A percentile compares a stretch with the other conserved stretches of the same genome.
Conservation (phyloP, 2,329 filamentous ascomycete species). For the Verticillium zaregamsianum region DNA sequence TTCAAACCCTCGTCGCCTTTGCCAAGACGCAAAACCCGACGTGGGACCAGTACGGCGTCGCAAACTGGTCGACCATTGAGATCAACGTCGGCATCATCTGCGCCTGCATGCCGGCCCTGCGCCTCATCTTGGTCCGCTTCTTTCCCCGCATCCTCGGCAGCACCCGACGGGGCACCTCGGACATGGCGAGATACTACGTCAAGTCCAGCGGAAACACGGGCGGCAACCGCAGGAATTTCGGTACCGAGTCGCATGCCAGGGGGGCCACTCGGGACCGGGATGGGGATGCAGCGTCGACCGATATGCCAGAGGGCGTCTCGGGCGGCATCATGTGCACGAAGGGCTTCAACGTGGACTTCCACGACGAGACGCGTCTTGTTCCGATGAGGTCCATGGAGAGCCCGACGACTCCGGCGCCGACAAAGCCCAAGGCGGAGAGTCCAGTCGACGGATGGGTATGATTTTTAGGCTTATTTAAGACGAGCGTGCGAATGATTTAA, state of each 20-base stretch:
- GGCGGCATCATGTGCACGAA: conserved; percentile 33
- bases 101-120: conserved; percentile 31
- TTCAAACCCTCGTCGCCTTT: conserved; percentile 26
- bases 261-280: conserved; percentile 12
- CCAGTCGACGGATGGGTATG: background rate
- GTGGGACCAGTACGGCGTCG: conserved; percentile 27
- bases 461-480: background rate
- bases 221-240: background rate
- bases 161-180: conserved; percentile 17
- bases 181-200: background rate
- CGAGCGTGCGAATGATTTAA: background rate
- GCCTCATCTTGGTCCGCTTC: conserved; percentile 28
- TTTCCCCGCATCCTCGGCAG: conserved; percentile 28
- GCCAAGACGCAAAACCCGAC: conserved; percentile 25
- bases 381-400: background rate
- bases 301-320: conserved; percentile 34
- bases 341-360: conserved; percentile 20
- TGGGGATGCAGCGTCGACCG: conserved; percentile 23
- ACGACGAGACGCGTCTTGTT: conserved; percentile 8
- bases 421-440: background rate
- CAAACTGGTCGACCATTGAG: conserved; percentile 32
- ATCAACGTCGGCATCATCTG: conserved; percentile 34
- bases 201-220: conserved; percentile 10
- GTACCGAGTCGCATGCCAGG: background rate
- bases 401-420: background rate